Percentiles rank a stretch among this genome's conserved stretches.
These are phyloP conservation scores for Seiridium cupressi DNA, from an alignment of 2,329 filamentous ascomycete species.

Conservation along the genomic window DNA sequence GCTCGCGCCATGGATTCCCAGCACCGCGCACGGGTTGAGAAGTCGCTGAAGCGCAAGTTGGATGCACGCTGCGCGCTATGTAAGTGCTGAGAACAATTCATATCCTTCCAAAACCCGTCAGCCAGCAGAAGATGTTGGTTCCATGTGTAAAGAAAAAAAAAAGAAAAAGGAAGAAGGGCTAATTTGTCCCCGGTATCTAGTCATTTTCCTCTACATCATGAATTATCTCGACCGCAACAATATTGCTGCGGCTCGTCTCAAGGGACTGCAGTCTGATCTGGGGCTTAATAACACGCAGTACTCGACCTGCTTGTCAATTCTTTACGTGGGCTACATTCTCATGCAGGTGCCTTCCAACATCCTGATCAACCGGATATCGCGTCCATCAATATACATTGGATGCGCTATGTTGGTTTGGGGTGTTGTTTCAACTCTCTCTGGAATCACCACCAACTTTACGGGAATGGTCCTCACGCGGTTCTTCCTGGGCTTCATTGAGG, in stretches of 20 bases:
- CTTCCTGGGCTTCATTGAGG: slow-evolving; percentile 61
- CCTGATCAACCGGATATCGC: slow-evolving; percentile 50
- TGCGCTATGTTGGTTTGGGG: slow-evolving; percentile 59
- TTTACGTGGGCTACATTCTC: slow-evolving; percentile 66
- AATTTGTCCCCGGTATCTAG: slow-evolving; percentile 17
- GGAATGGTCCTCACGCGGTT: slow-evolving; percentile 57
- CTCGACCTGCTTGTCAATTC: slow-evolving; percentile 60
- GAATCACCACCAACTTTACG: slow-evolving; percentile 48
- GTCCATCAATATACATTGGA: slow-evolving; percentile 51
- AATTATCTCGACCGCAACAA: slow-evolving; percentile 72
- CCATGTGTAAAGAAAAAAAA: too few relatives aligned
- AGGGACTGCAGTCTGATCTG: slow-evolving; percentile 62
- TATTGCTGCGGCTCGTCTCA: slow-evolving; percentile 64
- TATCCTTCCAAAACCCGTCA: too few relatives aligned
- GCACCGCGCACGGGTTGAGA: slow-evolving; percentile 58
- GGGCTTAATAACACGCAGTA: slow-evolving; percentile 50
- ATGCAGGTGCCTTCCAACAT: slow-evolving; percentile 63
- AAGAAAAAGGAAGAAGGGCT: too few relatives aligned
- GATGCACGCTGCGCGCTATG: slow-evolving; percentile 62
- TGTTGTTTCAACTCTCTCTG: slow-evolving; percentile 55
- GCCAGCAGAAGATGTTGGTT: too few relatives aligned
- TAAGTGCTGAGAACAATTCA: too few relatives aligned
- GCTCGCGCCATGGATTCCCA: slow-evolving; percentile 35
- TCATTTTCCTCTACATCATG: slow-evolving; percentile 74
- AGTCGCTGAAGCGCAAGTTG: slow-evolving; percentile 66